phyloP scores from a whole-genome alignment of 2,329 filamentous ascomycete species.

The Aureobasidium zeae region DNA sequence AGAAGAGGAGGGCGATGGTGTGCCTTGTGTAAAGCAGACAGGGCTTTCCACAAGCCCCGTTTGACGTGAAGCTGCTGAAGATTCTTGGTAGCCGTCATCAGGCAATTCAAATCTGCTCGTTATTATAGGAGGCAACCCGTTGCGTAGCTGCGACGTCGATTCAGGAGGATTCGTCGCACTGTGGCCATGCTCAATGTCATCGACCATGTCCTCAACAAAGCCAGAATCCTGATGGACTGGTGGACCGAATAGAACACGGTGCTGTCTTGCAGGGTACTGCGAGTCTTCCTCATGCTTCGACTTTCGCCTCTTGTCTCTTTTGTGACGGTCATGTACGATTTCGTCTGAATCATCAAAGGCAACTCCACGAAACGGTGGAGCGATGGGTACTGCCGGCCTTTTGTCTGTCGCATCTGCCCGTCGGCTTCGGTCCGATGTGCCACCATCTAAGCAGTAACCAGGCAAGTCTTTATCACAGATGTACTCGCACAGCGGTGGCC shows the following conservation, averaged over 20 bases:
- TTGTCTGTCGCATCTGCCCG: neutral
- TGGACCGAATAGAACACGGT: constrained; percentile 8
- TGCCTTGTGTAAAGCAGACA: neutral
- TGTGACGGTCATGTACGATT: neutral
- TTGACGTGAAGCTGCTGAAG: neutral
- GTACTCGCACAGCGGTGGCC: neutral
- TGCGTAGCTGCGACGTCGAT: neutral
- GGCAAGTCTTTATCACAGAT: neutral
- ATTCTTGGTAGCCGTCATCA: neutral
- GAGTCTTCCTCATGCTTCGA: neutral
- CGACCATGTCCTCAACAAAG: constrained; percentile 27
- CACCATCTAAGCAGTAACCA: neutral
- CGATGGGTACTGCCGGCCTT: constrained; percentile 3
- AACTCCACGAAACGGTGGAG: neutral
- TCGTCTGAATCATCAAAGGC: neutral
- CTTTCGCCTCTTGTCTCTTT: neutral
- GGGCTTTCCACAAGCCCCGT: neutral
- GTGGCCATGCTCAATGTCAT: constrained; percentile 15
- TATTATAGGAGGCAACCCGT: neutral
- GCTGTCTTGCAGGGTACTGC: neutral
- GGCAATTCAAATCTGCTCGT: neutral
- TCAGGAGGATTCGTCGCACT: neutral
- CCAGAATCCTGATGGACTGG: constrained; percentile 30
- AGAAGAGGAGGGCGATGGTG: neutral
- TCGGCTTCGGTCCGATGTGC: neutral